Conservation (phyloP, 495 filamentous ascomycete species). For the Entonaema liquescens region DNA sequence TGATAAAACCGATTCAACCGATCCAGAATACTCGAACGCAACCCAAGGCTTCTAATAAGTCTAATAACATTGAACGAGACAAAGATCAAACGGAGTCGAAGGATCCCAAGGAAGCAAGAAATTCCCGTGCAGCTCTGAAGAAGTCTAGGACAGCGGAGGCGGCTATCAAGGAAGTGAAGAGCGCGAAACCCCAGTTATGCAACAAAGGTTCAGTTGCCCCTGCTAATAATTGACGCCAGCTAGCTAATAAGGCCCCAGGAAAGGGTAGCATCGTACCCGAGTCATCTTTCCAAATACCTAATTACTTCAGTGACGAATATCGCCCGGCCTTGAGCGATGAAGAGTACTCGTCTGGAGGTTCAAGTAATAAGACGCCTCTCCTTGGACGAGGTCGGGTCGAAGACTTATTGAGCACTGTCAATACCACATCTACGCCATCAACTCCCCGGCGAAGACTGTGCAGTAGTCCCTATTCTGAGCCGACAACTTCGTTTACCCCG, state of each 20-base stretch:
- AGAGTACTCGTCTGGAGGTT: background rate
- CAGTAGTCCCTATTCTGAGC: background rate
- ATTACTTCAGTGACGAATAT: slow-evolving; percentile 25
- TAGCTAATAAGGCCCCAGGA: background rate
- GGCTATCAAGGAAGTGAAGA: background rate
- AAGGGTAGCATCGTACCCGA: background rate
- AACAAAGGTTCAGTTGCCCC: slow-evolving; percentile 10
- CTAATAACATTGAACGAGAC: background rate
- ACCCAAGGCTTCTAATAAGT: background rate
- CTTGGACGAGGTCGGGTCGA: background rate
- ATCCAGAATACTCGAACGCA: background rate
- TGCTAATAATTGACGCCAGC: background rate
- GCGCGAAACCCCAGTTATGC: background rate
- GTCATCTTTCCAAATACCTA: background rate
- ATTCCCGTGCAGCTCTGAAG: background rate
- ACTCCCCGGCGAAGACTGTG: slow-evolving; percentile 9
- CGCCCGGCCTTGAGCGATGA: slow-evolving; percentile 2
- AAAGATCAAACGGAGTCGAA: background rate
- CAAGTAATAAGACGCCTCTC: background rate
- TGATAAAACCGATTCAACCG: background rate
- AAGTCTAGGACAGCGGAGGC: background rate
- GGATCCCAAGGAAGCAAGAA: background rate
- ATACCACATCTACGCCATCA: background rate
- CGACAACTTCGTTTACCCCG: slow-evolving; percentile 2
- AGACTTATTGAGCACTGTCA: background rate